Evolutionary conservation across 306 rosid genomes (phyloP).

Genomic region (Trifolium dubium): DNA sequence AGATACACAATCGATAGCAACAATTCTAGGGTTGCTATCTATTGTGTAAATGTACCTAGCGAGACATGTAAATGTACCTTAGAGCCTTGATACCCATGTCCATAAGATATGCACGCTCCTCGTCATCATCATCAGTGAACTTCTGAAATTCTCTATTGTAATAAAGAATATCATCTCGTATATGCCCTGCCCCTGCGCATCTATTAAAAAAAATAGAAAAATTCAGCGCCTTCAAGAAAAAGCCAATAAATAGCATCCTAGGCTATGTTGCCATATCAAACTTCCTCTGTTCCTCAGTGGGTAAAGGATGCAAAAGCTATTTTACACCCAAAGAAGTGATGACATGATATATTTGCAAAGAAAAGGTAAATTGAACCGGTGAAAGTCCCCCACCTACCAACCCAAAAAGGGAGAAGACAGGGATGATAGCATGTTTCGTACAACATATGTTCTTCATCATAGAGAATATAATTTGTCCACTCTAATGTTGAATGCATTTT

Average conservation of each 20-base stretch:
- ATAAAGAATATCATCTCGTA: slow-evolving; percentile 80
- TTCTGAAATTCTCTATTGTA: slow-evolving; percentile 70
- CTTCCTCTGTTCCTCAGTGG: neutral
- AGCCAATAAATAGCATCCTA: slow-evolving; percentile 2
- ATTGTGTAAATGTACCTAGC: too few relatives aligned
- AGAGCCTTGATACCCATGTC: slow-evolving; percentile 87
- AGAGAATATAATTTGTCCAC: slow-evolving; percentile 2
- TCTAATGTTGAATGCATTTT: slow-evolving; percentile 13
- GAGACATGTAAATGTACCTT: slow-evolving; percentile 52
- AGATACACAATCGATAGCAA: neutral
- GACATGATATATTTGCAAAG: slow-evolving; percentile 7
- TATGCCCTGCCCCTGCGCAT: slow-evolving; percentile 87
- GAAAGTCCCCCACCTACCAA: neutral
- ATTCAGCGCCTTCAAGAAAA: slow-evolving; percentile 40
- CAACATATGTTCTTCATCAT: slow-evolving; percentile 11
- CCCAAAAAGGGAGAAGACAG: slow-evolving; percentile 6
- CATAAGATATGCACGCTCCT: slow-evolving; percentile 65
- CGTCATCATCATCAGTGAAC: slow-evolving; percentile 65
- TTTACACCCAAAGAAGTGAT: neutral
- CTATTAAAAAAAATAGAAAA: slow-evolving; percentile 49
- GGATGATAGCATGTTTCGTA: neutral
- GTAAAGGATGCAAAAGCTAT: slow-evolving; percentile 28
- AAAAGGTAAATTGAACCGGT: slow-evolving; percentile 1
- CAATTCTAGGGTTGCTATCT: neutral
- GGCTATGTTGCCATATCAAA: slow-evolving; percentile 15